Evolutionary conservation across 176 grass and related monocot species (phyloP), one percentile per base, ranked within the genome.

Genomic region (Poa pratensis): DNA sequence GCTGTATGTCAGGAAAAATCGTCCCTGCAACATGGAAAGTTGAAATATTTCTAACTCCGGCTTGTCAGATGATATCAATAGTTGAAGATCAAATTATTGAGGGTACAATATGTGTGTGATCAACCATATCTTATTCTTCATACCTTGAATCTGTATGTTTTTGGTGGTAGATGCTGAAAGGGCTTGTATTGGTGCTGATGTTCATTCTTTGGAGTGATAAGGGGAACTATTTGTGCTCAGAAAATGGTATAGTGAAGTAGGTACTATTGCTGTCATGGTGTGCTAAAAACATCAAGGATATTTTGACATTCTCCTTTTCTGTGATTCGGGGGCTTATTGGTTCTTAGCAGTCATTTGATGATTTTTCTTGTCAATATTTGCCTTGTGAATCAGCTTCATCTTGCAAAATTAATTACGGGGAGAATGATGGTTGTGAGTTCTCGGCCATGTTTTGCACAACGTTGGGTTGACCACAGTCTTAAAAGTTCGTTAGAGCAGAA

Each of bases 1-100:
- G 76, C 88, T 49, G 73, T 79, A 74, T 98, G 96, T 74, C 83
- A 73, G 78, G 86, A 84, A 75, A 98, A 95, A 90, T 92, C 88
- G 27, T 58, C 84, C 63, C 59, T 87, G 20, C 85, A 37, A 73
- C 87, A 89, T 57, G 93, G 93, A 59, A 98, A 95, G 79, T 86
- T 98, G 90, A 95, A 95, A 86, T 87, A 90, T 73, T 59, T 72
- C 50, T 96, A 55, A 89, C 55, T 19, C 10, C 5, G 20, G 3
- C 23, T 4, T 64, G 67, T 57, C 66, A 58, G 39, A 51, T 67
- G 66, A 46, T 28, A 42, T 18, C 62, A 5, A 30, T 78, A 19
- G 27, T 43, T 23, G 30, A 77, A 78, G 67, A 79, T 49, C 26
- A 73, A 40, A 72, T 66, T 86, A 86, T 78, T 45, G 57, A 86